Evolutionary conservation across 1,284 basidiomycete species (phyloP).

Genomic region (Cutaneotrichosporon cyanovorans): DNA sequence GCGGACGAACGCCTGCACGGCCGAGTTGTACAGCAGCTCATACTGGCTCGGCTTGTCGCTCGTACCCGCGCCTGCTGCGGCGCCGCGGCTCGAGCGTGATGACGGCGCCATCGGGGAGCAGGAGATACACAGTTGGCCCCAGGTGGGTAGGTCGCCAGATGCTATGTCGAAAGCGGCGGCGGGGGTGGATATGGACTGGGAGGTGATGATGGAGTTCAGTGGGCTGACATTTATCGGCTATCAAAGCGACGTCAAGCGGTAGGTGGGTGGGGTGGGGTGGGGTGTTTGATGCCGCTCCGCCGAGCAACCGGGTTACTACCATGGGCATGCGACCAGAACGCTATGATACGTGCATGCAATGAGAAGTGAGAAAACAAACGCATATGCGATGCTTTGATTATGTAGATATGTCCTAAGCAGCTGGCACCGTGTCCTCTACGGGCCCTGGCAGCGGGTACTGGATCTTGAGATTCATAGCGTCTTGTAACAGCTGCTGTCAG

Average conservation of each 20-base stretch:
- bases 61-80: neutral
- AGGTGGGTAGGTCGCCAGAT: slow-evolving; percentile 6
- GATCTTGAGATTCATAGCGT: slow-evolving; percentile 36
- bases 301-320: too few species aligned
- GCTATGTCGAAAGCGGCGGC: slow-evolving; percentile 11
- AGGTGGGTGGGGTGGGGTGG: too few species aligned
- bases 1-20: slow-evolving; percentile 42
- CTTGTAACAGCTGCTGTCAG: slow-evolving; percentile 31
- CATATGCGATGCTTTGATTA: too few species aligned
- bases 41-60: slow-evolving; percentile 14
- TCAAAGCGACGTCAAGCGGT: too few species aligned
- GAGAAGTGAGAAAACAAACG: too few species aligned
- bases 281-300: too few species aligned
- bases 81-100: neutral
- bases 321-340: too few species aligned
- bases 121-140: slow-evolving; percentile 12
- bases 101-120: slow-evolving; percentile 6
- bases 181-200: slow-evolving; percentile 5
- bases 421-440: slow-evolving; percentile 16
- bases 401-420: too few species aligned
- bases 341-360: too few species aligned
- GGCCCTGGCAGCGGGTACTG: slow-evolving; percentile 30
- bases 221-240: too few species aligned
- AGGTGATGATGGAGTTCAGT: neutral
- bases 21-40: slow-evolving; percentile 38